Evolutionary conservation across 192 early-diverging fungal genomes (phyloP), one percentile per base, ranked within the genome.

Genomic region (Linnemannia schmuckeri): DNA sequence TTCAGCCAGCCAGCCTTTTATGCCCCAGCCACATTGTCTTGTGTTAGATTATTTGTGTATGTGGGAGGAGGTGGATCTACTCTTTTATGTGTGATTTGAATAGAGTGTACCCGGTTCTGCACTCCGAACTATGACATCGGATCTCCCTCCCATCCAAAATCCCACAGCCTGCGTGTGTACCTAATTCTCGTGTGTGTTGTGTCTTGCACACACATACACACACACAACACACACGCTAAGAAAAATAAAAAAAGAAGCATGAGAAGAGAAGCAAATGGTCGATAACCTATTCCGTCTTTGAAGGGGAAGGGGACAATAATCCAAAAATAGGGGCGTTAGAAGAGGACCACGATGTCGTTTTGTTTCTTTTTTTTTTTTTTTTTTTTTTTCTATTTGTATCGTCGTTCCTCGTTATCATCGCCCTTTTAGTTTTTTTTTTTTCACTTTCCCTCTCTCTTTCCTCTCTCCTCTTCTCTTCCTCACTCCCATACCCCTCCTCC

Each of bases 61-160:
- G 49, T 13, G 49, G 49, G 49, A 52, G 17, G 49, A 52, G 42
- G 20, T 18, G 49, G 47, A 49, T 49, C 47, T 49, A 49, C 17
- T 49, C 47, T 17, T 18, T 2, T 49, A 49, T 49, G 44, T 49
- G 17, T 2, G n/a, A n/a, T n/a, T n/a, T n/a, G n/a, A n/a, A n/a
- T n/a, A n/a, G 15, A 15, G 47, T 49, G 47, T 49, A 3, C 47
- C 47, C 15, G 47, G 47, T 52, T 52, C 47, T 20, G 15, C 5
- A 63, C 61, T 66, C 61, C 61, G 61, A 33, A 27, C 27, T 27
- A 66, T 66, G 61, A 66, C 61, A 66, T 66, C 61, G 61, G 27
- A 33, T 66, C 27, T 66, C 30, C 12, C 27, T 66, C 61, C 49
- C 49, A 52, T 27, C 27, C 12, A 30, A 27, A 27, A 33, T 66